Base-by-base conservation (phyloP, 2,329 filamentous ascomycete species). In the Geoglossum cookeanum region DNA sequence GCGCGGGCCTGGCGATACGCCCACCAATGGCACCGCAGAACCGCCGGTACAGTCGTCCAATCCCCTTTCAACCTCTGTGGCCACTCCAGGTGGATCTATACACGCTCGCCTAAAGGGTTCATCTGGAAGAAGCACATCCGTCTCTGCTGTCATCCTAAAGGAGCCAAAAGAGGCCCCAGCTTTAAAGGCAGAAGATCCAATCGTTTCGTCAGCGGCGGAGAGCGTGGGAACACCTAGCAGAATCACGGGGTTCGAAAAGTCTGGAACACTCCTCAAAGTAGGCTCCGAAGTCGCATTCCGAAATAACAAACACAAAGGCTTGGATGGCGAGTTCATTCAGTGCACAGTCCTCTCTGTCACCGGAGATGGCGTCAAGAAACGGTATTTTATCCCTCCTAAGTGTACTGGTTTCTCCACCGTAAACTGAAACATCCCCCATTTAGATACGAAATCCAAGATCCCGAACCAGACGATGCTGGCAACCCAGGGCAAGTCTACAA, bases 371-470 rank as follows among this genome's bases (percentile, higher is more conserved):
- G 73, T 73, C 57, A 89, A 88, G 67, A 84, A 81, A 65, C 77
- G 85, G 64, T 75, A 53, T 17, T 37, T 7, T 22, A 37, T 7
- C 32, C 29, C 29, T 32, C 30, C 33, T n/a, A 53, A 32, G 15
- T 15, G 5, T 53, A 29, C 33, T 52, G 13, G 15, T 33, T n/a
- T 33, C 7, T 2, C 37, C 4, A 9, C 4, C 49, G 33, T 8
- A 52, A 27, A 33, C 45, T 32, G 29, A 45, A 35, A 2, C 29
- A 4, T 45, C 27, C 33, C 15, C n/a, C 17, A 13, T 11, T 53
- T 53, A 79, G 84, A 49, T 90, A 90, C 70, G 84, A 85, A 67
- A 85, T 90, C 29, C 80, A 88, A 63, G 86, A 91, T 64, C 83
- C 85, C 33, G 85, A 88, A 65, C 84, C 85, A 1, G 86, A 88